These are phyloP conservation scores for Isatis tinctoria DNA, from an alignment of 345 rosid species.

Conservation along the genomic window DNA sequence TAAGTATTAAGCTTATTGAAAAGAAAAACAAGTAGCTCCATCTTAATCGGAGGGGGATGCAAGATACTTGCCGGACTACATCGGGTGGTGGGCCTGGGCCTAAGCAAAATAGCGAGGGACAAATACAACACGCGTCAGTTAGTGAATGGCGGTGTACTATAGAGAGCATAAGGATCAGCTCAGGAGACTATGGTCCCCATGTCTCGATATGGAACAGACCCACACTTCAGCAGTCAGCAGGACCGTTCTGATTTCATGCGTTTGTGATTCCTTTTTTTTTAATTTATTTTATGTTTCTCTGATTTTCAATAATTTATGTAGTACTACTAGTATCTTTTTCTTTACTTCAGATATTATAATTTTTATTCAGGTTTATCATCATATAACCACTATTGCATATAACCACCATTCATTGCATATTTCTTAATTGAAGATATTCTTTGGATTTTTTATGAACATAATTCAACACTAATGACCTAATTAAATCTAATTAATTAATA, in stretches of 20 bases:
- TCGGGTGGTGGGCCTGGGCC: background rate
- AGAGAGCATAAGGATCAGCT: background rate
- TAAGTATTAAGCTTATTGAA: background rate
- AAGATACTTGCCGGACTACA: background rate
- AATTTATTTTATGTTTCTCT: background rate
- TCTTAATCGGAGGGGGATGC: background rate
- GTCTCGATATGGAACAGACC: constrained; percentile 17
- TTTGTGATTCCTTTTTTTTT: background rate
- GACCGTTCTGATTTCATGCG: constrained; percentile 23
- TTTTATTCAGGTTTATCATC: background rate
- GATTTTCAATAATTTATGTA: background rate
- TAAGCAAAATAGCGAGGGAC: background rate
- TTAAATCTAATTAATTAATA: background rate
- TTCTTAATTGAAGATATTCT: background rate
- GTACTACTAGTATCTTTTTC: background rate
- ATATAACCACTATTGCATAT: background rate
- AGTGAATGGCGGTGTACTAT: constrained; percentile 3
- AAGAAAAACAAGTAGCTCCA: background rate
- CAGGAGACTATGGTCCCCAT: constrained; percentile 28
- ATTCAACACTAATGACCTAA: constrained; percentile 10
- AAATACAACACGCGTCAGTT: background rate
- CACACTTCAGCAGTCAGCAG: constrained; percentile 11
- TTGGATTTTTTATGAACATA: constrained; percentile 17
- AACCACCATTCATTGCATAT: constrained; percentile 8
- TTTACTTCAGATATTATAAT: background rate